Evolutionary conservation across 2,329 filamentous ascomycete genomes (phyloP).

Genomic region (Biscogniauxia sp.): DNA sequence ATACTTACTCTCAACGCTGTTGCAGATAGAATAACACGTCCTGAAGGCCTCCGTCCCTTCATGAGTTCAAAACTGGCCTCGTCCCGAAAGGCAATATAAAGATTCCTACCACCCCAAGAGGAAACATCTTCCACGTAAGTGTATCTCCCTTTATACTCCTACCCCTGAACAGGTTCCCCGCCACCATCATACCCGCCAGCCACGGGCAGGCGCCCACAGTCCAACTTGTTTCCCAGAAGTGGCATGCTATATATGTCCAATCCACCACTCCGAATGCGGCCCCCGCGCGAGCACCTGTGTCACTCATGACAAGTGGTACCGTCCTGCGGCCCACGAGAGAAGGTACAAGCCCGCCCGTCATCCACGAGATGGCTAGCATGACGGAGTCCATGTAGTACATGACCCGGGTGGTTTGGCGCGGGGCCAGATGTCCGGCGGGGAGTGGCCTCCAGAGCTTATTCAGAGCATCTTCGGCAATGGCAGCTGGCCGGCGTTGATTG

Average conservation of each 20-base stretch:
- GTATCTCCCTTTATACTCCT: background rate
- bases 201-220: background rate
- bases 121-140: constrained; percentile 1
- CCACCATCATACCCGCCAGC: background rate
- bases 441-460: constrained; percentile 22
- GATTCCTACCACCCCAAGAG: constrained; percentile 2
- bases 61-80: background rate
- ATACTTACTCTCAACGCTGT: too few relatives aligned
- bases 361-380: background rate
- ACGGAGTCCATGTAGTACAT: constrained; percentile 1
- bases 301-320: constrained; percentile 8
- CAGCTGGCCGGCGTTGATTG: constrained; percentile 10
- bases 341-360: constrained; percentile 5
- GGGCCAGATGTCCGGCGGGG: constrained; percentile 6
- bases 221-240: constrained; percentile 5
- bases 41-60: too few relatives aligned
- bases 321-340: constrained; percentile 9
- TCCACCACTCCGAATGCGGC: background rate
- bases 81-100: background rate
- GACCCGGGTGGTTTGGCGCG: constrained; percentile 5
- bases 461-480: constrained; percentile 12
- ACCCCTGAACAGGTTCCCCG: constrained; percentile 1
- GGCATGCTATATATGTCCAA: constrained; percentile 3
- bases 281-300: constrained; percentile 4
- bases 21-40: too few relatives aligned